phyloP scores from a whole-genome alignment of 345 rosid species.

The Lagerstroemia speciosa region DNA sequence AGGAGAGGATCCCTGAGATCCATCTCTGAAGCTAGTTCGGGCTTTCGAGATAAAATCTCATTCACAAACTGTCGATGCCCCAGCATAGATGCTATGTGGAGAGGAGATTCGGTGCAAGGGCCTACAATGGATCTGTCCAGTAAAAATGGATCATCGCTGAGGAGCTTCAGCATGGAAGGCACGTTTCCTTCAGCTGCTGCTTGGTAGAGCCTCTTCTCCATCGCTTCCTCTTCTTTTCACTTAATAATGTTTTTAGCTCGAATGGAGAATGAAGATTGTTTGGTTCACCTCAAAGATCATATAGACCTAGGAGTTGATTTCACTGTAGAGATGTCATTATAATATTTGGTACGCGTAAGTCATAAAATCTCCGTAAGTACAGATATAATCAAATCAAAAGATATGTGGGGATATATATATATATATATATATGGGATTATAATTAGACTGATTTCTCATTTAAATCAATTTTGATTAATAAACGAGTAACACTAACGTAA shows the following conservation, averaged over 20 bases:
- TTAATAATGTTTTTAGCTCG: too few species aligned
- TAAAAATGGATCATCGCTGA: constrained; percentile 7
- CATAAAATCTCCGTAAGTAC: too few species aligned
- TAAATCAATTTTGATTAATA: too few species aligned
- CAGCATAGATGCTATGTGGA: constrained; percentile 14
- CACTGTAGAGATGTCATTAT: too few species aligned
- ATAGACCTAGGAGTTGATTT: too few species aligned
- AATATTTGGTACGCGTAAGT: too few species aligned
- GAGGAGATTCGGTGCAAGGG: constrained; percentile 7
- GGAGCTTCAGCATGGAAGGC: constrained; percentile 1
- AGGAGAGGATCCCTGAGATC: constrained; percentile 9
- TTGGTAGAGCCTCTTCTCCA: constrained; percentile 7
- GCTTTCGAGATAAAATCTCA: constrained; percentile 6
- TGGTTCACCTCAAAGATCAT: too few species aligned
- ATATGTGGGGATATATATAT: too few species aligned
- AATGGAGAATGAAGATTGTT: neutral
- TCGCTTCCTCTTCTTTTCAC: neutral
- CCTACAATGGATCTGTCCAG: constrained; percentile 1
- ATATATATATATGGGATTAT: too few species aligned
- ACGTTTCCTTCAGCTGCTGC: constrained; percentile 14
- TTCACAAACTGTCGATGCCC: constrained; percentile 11
- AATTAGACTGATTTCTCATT: too few species aligned
- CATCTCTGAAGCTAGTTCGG: constrained; percentile 9
- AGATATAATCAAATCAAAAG: too few species aligned
- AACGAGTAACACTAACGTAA: too few species aligned